These are phyloP conservation scores for Knufia fluminis DNA, from an alignment of 2,329 filamentous ascomycete genomes.

Conservation along the genomic window DNA sequence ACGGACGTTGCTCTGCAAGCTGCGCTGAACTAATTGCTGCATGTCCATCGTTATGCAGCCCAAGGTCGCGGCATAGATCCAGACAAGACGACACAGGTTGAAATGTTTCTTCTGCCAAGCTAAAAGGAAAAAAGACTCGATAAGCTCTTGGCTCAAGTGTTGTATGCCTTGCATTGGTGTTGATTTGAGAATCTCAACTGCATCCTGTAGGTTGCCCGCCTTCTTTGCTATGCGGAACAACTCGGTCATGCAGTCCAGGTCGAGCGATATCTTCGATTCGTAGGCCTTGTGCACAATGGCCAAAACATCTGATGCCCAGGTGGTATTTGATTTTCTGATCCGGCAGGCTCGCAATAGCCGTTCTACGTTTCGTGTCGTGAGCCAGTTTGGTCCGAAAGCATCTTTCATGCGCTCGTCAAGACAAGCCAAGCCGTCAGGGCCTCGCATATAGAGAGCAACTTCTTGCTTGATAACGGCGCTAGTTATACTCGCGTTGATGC, in stretches of 20 bases:
- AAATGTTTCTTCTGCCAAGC: background rate
- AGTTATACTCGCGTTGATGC: background rate
- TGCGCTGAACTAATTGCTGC: background rate
- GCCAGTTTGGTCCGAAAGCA: background rate
- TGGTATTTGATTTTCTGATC: background rate
- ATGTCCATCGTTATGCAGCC: background rate
- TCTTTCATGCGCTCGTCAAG: background rate
- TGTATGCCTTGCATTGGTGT: background rate
- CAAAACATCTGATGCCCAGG: conserved; percentile 1
- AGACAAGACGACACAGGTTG: conserved; percentile 7
- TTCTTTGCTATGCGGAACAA: conserved; percentile 1
- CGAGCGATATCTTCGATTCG: background rate
- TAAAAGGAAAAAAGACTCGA: conserved; percentile 4
- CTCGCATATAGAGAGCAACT: background rate
- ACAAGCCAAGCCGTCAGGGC: background rate
- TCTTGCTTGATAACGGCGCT: background rate
- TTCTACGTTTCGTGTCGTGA: background rate
- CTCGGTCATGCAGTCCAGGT: background rate
- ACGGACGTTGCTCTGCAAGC: background rate
- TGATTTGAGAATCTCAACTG: background rate
- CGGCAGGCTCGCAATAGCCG: background rate
- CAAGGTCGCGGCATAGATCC: background rate
- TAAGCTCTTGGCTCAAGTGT: background rate
- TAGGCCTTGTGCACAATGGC: background rate
- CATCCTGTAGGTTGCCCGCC: conserved; percentile 1